These are phyloP conservation scores for Phlebiopsis flavidoalba DNA, from an alignment of 768 basidiomycete genomes.

Conservation along the genomic window DNA sequence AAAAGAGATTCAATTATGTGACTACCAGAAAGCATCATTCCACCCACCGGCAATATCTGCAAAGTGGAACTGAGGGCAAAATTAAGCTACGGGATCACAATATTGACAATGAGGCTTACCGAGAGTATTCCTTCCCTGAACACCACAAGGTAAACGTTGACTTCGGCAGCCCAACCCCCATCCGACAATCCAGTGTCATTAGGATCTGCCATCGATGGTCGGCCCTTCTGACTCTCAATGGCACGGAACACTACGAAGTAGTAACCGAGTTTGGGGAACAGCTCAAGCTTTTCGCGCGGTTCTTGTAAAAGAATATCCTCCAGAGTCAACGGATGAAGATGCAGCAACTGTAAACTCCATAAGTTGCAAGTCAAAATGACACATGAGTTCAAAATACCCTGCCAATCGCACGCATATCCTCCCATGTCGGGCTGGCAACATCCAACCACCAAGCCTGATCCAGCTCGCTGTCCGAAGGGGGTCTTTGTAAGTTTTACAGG, in stretches of 20 bases:
- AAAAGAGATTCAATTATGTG: not conserved
- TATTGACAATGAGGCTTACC: conserved; percentile 33
- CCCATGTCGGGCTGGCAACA: conserved; percentile 81
- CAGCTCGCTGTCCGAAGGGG: conserved; percentile 13
- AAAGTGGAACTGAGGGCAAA: conserved; percentile 70
- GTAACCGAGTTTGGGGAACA: conserved; percentile 84
- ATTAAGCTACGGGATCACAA: not conserved
- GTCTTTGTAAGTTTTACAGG: not conserved
- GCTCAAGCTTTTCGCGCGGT: conserved; percentile 86
- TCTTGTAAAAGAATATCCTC: conserved; percentile 93
- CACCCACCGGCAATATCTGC: conserved; percentile 66
- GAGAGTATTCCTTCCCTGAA: conserved; percentile 84
- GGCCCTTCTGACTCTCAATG: conserved; percentile 52
- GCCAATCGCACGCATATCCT: conserved; percentile 81
- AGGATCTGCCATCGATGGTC: conserved; percentile 3
- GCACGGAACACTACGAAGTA: conserved; percentile 88
- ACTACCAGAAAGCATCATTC: not conserved
- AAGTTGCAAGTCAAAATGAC: conserved; percentile 1
- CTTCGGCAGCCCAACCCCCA: conserved; percentile 48
- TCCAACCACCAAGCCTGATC: conserved; percentile 87
- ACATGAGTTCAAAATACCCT: conserved; percentile 44
- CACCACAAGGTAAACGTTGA: conserved; percentile 85
- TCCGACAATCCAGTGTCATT: conserved; percentile 27
- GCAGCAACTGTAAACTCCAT: conserved; percentile 51
- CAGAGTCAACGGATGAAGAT: conserved; percentile 87